Percentiles rank a stretch among this genome's conserved stretches.
Evolutionary conservation across 2,329 filamentous ascomycete genomes (phyloP).

Genomic region (Pseudogymnoascus sp.): DNA sequence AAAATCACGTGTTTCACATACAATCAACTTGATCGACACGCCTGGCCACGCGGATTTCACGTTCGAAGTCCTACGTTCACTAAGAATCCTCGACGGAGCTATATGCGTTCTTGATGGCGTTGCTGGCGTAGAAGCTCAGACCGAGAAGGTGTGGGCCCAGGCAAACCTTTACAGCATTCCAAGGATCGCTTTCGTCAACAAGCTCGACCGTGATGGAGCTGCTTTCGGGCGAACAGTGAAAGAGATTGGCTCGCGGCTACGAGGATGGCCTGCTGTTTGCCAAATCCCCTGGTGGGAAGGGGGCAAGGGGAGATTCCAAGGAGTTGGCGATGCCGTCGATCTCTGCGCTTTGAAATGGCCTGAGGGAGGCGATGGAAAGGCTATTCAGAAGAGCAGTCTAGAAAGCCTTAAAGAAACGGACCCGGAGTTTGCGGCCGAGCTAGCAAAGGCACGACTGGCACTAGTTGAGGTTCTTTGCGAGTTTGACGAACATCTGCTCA

Average conservation of each 20-base stretch:
- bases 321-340: conserved; percentile 77
- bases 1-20: conserved; percentile 52
- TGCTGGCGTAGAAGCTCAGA: conserved; percentile 92
- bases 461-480: conserved; percentile 82
- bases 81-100: conserved; percentile 81
- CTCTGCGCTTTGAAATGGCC: conserved; percentile 71
- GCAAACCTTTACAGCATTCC: conserved; percentile 82
- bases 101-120: conserved; percentile 92
- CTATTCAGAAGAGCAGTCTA: conserved; percentile 50
- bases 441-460: conserved; percentile 67
- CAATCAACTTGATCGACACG: conserved; percentile 89
- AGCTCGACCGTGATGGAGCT: conserved; percentile 76
- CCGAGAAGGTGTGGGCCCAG: conserved; percentile 91
- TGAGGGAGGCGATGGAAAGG: conserved; percentile 58
- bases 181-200: conserved; percentile 75
- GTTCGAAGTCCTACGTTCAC: conserved; percentile 87
- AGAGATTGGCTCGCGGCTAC: conserved; percentile 73
- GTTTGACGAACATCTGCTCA: conserved; percentile 79
- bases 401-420: conserved; percentile 47
- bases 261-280: conserved; percentile 82
- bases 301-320: conserved; percentile 66
- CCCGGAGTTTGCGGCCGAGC: conserved; percentile 52
- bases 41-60: conserved; percentile 96
- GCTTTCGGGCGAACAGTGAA: conserved; percentile 78
- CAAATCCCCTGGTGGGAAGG: conserved; percentile 91